Percentiles rank a stretch among this genome's conserved stretches.
Conservation (phyloP, 805 yeast species). For the Metschnikowia kofuensis region DNA sequence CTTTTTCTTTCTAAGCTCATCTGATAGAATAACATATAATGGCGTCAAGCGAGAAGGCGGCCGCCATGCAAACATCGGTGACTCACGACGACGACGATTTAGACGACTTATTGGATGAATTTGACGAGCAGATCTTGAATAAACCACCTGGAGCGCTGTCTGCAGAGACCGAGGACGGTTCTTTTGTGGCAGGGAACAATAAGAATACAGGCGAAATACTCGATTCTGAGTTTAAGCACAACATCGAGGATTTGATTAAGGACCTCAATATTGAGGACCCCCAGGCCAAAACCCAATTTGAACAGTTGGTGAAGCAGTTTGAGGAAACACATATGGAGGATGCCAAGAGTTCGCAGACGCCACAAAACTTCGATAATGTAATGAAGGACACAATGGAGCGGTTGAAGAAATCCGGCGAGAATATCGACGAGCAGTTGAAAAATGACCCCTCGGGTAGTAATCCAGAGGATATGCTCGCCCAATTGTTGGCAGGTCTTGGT, state of each 20-base stretch:
- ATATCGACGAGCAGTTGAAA: conserved; percentile 58
- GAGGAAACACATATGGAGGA: conserved; percentile 34
- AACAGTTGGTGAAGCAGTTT: conserved; percentile 44
- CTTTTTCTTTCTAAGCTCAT: too few species aligned
- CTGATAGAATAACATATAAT: not conserved
- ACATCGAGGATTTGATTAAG: conserved; percentile 42
- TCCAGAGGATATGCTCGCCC: conserved; percentile 57
- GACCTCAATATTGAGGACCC: conserved; percentile 52
- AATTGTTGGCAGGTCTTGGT: conserved; percentile 51
- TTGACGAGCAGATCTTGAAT: conserved; percentile 65
- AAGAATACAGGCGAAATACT: conserved; percentile 22
- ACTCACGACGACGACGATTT: conserved; percentile 57
- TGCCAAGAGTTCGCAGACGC: conserved; percentile 29
- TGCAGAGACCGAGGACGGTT: conserved; percentile 6
- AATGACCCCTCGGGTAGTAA: conserved; percentile 40
- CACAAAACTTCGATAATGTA: conserved; percentile 61
- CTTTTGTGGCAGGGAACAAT: conserved; percentile 8
- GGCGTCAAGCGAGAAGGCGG: not conserved
- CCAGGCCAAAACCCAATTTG: conserved; percentile 49
- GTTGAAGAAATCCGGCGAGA: conserved; percentile 70
- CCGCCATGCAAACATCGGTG: conserved; percentile 6
- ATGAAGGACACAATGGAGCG: conserved; percentile 79
- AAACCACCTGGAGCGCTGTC: conserved; percentile 54
- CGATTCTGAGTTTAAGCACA: conserved; percentile 31
- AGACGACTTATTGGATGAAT: conserved; percentile 83